Evolutionary conservation across 1,284 basidiomycete genomes (phyloP), one percentile per base, ranked within the genome.

Genomic region (Tylopilus sp.): DNA sequence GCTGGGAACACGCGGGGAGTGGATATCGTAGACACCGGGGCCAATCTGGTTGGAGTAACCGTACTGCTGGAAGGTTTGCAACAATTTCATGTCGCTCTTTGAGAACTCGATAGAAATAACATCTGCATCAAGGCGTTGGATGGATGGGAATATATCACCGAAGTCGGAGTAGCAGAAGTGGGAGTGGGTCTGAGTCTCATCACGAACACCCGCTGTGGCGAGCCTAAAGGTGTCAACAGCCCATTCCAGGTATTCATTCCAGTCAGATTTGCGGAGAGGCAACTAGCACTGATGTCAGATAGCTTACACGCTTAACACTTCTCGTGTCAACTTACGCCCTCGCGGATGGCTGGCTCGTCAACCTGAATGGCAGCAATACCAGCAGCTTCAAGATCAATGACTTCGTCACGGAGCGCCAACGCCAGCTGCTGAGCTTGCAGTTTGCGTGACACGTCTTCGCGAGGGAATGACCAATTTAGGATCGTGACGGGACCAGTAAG

Each of bases 391-490:
- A 99, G 90, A 76, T 99, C 97, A 60, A 92, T 63, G 57, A 99
- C 97, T 76, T 99, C 97, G 68, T 99, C 97, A 63, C 97, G 95
- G 66, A 99, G 92, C 53, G 97, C 90, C 56, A 99, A 84, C 50
- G 97, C 97, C 63, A 99, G 87, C 74, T 99, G 97, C 79, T 95
- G 94, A 70, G 93, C 94, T 78, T 99, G 97, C 56, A 96, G 71
- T 76, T 99, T 97, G 72, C 92, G 92, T 54, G 89, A 84, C 64
- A 99, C 89, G 71, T 99, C 97, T 60, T 92, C 93, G 75, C 97
- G 96, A 65, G 97, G 97, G 96, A 99, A 99, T 37, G 97, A 99
- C 97, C 97, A 99, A 83, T 98, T 98, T 72, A 99, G 84, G 74
- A 99, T 97, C 59, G 92, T 94, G 66, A 95, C 92, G 28, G 92